Evolutionary conservation across 108 stramenopile genomes (phyloP).

Genomic region (Seminavis robusta): DNA sequence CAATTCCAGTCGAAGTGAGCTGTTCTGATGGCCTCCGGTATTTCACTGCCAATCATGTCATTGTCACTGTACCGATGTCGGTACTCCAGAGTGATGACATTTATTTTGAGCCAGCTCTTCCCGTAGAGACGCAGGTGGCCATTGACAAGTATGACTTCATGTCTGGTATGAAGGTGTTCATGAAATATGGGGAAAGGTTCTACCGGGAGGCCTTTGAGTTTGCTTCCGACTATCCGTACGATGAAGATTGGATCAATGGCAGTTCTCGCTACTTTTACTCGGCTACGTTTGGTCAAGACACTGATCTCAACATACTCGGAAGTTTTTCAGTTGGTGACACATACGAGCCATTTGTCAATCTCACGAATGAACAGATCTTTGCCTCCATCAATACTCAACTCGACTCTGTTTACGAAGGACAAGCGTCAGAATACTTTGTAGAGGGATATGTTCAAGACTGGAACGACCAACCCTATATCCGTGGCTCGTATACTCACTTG

Average conservation of each 20-base stretch:
- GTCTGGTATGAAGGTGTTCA: conserved; percentile 11
- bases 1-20: background rate
- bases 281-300: background rate
- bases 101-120: conserved; percentile 12
- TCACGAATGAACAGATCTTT: conserved; percentile 11
- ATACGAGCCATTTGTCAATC: background rate
- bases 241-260: too few species aligned
- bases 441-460: conserved; percentile 22
- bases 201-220: conserved; percentile 4
- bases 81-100: conserved; percentile 21
- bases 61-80: conserved; percentile 7
- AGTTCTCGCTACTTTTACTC: conserved; percentile 15
- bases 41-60: conserved; percentile 9
- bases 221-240: background rate
- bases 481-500: conserved; percentile 8
- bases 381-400: conserved; percentile 1
- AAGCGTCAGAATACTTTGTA: conserved; percentile 7
- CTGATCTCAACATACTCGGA: conserved; percentile 3
- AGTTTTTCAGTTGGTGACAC: background rate
- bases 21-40: background rate
- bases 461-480: conserved; percentile 17
- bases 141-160: conserved; percentile 1
- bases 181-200: conserved; percentile 30
- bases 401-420: conserved; percentile 14
- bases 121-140: background rate